phyloP scores from a whole-genome alignment of 495 filamentous ascomycete species.

The Penicillium malachiteum region DNA sequence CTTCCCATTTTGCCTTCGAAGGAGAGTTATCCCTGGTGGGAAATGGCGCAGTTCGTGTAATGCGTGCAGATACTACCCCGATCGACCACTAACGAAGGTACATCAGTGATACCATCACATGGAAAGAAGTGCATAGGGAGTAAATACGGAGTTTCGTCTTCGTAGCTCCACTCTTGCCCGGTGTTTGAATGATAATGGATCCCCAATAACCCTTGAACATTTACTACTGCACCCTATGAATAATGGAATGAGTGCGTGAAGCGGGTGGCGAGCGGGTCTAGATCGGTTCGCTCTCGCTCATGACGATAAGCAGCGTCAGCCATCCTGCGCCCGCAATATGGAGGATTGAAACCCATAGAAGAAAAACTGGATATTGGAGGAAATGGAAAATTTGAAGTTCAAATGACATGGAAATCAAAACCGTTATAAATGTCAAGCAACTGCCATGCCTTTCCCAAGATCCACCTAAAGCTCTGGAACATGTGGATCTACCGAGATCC shows the following conservation, averaged over 20 bases:
- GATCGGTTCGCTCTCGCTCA: not conserved
- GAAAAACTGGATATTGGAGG: too few relatives aligned
- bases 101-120: not conserved
- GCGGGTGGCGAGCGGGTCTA: slow-evolving; percentile 8
- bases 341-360: not conserved
- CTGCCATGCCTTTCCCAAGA: slow-evolving; percentile 8
- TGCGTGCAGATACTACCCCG: not conserved
- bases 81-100: not conserved
- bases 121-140: not conserved
- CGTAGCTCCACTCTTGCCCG: too few relatives aligned
- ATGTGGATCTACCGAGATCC: slow-evolving; percentile 32
- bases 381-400: not conserved
- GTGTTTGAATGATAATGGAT: too few relatives aligned
- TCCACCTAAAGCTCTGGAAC: slow-evolving; percentile 23
- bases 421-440: slow-evolving; percentile 6
- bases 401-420: too few relatives aligned
- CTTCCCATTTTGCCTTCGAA: not conserved
- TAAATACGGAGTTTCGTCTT: not conserved
- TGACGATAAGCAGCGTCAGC: slow-evolving; percentile 2
- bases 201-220: too few relatives aligned
- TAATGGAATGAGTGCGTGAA: not conserved
- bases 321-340: not conserved
- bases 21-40: slow-evolving; percentile 7
- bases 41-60: not conserved
- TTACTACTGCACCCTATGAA: too few relatives aligned